Conservation (phyloP, 805 yeast genomes). For the Pichia nakasei region DNA sequence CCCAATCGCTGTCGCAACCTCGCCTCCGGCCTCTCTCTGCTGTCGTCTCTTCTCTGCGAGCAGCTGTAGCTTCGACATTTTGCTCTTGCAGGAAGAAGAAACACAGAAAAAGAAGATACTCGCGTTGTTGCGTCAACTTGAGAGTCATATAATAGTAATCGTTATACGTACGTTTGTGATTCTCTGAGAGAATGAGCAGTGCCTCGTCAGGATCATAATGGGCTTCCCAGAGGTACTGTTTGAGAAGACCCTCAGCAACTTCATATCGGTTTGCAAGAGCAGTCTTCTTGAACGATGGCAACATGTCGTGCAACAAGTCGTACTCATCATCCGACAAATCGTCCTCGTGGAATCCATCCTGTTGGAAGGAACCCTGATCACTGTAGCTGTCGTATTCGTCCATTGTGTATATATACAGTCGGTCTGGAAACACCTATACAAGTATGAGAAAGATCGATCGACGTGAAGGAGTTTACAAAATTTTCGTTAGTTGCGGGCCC, state of each 20-base stretch:
- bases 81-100: neutral
- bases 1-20: neutral
- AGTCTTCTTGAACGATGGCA: slow-evolving; percentile 6
- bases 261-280: neutral
- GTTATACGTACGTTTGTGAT: slow-evolving; percentile 9
- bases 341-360: slow-evolving; percentile 26
- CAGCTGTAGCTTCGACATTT: slow-evolving; percentile 15
- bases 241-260: slow-evolving; percentile 6
- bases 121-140: neutral
- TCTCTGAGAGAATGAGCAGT: slow-evolving; percentile 1
- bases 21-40: neutral
- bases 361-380: neutral
- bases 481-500: neutral
- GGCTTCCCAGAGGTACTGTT: slow-evolving; percentile 10
- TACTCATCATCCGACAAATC: slow-evolving; percentile 35
- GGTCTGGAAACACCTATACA: too few species aligned
- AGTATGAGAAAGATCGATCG: neutral
- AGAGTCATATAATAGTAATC: neutral
- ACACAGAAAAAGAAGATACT: neutral
- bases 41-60: slow-evolving; percentile 7
- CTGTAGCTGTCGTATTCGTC: neutral
- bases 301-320: slow-evolving; percentile 13
- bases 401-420: neutral
- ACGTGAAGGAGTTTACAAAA: neutral
- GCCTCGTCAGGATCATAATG: slow-evolving; percentile 11